Evolutionary conservation across 805 yeast genomes (phyloP).

Genomic region (Millerozyma miso): DNA sequence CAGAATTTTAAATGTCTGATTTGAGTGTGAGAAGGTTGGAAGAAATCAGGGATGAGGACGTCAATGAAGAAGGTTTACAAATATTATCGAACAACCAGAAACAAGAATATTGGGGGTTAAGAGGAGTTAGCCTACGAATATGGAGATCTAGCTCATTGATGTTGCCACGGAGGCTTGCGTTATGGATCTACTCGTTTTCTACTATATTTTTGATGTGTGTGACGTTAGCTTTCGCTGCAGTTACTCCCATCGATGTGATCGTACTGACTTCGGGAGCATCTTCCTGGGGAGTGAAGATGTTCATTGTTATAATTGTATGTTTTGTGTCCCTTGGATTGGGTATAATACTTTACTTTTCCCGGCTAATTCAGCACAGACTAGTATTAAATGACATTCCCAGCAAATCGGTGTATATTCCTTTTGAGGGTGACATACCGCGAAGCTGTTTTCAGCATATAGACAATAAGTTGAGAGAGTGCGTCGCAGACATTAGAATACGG

Average conservation of each 20-base stretch:
- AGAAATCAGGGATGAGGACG: background rate
- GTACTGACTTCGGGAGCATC: conserved; percentile 48
- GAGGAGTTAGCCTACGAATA: background rate
- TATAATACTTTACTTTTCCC: conserved; percentile 48
- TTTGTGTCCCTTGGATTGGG: conserved; percentile 54
- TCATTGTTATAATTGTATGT: conserved; percentile 72
- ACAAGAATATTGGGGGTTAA: background rate
- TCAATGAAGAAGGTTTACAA: background rate
- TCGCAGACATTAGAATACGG: conserved; percentile 22
- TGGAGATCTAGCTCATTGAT: conserved; percentile 4
- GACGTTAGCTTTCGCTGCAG: conserved; percentile 55
- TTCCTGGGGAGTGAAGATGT: conserved; percentile 70
- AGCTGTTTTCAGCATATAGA: conserved; percentile 22
- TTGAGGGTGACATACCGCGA: conserved; percentile 47
- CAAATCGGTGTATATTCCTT: conserved; percentile 57
- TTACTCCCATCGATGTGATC: conserved; percentile 78
- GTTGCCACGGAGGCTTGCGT: conserved; percentile 18
- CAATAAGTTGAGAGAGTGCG: conserved; percentile 21
- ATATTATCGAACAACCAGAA: background rate
- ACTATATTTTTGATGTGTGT: conserved; percentile 18
- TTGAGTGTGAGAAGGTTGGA: background rate
- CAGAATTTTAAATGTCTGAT: background rate
- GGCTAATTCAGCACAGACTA: conserved; percentile 56
- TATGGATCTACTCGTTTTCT: conserved; percentile 28
- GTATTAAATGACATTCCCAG: conserved; percentile 75